These are phyloP conservation scores for Pilobolus umbonatus DNA, from an alignment of 192 early-diverging fungal genomes.

Conservation along the genomic window DNA sequence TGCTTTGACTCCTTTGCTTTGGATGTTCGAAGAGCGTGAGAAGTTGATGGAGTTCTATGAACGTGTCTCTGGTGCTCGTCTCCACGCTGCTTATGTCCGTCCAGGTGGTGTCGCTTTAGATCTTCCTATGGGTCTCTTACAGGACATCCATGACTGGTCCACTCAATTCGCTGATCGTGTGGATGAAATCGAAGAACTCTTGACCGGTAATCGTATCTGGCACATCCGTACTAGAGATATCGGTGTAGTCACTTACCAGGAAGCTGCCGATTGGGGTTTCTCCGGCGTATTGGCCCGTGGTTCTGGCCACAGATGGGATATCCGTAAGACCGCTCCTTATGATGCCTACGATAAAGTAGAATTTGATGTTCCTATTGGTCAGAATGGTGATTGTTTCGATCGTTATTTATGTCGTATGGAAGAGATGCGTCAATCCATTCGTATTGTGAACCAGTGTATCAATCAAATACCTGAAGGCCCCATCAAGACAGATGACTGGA, in stretches of 20 bases:
- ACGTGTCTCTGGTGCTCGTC: constrained; percentile 95
- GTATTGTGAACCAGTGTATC: constrained; percentile 95
- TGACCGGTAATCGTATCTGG: constrained; percentile 95
- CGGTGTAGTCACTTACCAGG: constrained; percentile 79
- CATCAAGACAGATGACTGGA: constrained; percentile 95
- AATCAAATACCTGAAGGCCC: constrained; percentile 94
- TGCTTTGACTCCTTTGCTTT: constrained; percentile 96
- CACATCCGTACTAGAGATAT: constrained; percentile 80
- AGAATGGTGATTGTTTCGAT: constrained; percentile 94
- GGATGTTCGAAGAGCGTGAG: constrained; percentile 99
- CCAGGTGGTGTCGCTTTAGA: constrained; percentile 94
- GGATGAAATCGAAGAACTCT: constrained; percentile 92
- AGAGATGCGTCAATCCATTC: constrained; percentile 96
- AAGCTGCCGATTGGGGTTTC: constrained; percentile 90
- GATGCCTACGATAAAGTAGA: constrained; percentile 94
- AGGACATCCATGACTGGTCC: constrained; percentile 97
- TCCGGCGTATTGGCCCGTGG: constrained; percentile 95
- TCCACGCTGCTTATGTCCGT: constrained; percentile 96
- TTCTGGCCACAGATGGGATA: constrained; percentile 89
- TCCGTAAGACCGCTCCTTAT: constrained; percentile 90
- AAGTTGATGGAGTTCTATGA: constrained; percentile 99
- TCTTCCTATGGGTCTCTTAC: constrained; percentile 86
- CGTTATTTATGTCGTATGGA: constrained; percentile 96
- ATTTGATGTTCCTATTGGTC: constrained; percentile 96
- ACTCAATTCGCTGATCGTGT: constrained; percentile 81